Evolutionary conservation across 352 stramenopile species (phyloP).

Genomic region (Globisporangium abappressorium): DNA sequence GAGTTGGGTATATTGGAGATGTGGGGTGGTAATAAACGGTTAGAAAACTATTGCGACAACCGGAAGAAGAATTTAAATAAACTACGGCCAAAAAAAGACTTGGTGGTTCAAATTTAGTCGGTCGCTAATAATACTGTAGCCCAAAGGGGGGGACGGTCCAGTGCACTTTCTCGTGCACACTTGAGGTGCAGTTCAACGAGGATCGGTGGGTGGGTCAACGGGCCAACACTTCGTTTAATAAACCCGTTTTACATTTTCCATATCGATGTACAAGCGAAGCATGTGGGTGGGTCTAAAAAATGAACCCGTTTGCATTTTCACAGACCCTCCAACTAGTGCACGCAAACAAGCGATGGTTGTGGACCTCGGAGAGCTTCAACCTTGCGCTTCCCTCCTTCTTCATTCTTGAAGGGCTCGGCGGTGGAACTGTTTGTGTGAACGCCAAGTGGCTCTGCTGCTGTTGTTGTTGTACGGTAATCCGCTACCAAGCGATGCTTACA

Average conservation of each 20-base stretch:
- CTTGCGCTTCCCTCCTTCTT: not conserved
- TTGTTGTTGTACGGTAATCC: not conserved
- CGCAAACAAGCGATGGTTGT: not conserved
- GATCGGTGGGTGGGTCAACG: not conserved
- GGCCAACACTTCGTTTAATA: not conserved
- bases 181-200: not conserved
- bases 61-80: not conserved
- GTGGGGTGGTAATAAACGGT: not conserved
- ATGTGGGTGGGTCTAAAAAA: not conserved
- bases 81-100: not conserved
- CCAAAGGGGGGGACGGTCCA: not conserved
- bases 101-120: not conserved
- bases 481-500: not conserved
- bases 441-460: not conserved
- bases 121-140: too few relatives aligned
- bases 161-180: not conserved
- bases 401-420: not conserved
- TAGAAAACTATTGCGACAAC: not conserved
- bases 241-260: not conserved
- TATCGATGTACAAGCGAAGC: not conserved
- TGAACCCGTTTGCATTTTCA: not conserved
- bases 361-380: not conserved
- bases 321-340: not conserved
- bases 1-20: not conserved
- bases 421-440: too few relatives aligned